Evolutionary conservation across 352 stramenopile species (phyloP), one percentile per base, ranked within the genome.

Genomic region (Phytophthora citricola): DNA sequence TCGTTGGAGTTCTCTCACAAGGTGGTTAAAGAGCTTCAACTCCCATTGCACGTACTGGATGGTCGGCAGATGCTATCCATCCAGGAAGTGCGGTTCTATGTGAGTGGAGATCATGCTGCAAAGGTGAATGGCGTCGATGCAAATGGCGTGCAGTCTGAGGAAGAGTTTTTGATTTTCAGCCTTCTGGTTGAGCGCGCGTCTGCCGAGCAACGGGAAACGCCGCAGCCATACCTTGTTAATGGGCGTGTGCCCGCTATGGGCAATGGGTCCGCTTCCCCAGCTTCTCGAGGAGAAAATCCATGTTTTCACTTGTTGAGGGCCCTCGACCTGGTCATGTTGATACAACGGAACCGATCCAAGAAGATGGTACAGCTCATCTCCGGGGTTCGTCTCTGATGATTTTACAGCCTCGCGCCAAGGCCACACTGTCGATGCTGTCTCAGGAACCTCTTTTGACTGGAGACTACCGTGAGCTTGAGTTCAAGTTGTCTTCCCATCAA

Each of bases 191-290:
- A 90, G 22, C 69, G 67, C 4, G 52, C 71, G 6, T 58, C 69
- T 39, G 62, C 70, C 17, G 60, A 73, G 8, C 58, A 82, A 24
- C 63, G 65, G 17, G 75, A 78, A 62, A 75, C 72, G n/a, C 53
- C 71, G 15, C 62, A 75, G 38, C 77, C 77, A 22, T 85, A 85
- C 68, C 57, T 91, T 22, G 45, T 79, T 2, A 75, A 87, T 55
- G 86, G 85, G 1, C 81, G 85, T 20, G 79, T 94, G 1, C 88
- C 88, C 12, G 78, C 86, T n/a, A 96, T 96, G 88, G 86, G 88
- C 24, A 88, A 89, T 64, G 88, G 88, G 2, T 85, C 85, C 10
- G 88, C 85, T 17, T 96, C 88, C 11, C 88, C 0, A 94, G 86
- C 47, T 96, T 96, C 65, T 86, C 85, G 32, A 81, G 86, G 12